phyloP scores from a whole-genome alignment of 2,329 filamentous ascomycete genomes.

The Plectosphaerella cucumerina region DNA sequence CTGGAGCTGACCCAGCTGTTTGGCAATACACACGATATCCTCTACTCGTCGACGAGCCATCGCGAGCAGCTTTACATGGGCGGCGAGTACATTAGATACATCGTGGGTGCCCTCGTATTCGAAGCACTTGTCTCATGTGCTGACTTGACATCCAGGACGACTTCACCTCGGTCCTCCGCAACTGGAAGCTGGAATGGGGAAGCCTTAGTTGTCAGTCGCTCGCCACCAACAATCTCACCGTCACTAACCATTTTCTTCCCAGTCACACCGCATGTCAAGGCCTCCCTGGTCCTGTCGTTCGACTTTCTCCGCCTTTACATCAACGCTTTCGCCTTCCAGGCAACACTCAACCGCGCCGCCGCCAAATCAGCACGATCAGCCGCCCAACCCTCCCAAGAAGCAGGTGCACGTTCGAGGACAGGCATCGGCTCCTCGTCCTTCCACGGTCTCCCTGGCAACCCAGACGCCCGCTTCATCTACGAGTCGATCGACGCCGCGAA shows the following conservation, averaged over 20 bases:
- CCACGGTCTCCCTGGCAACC: slow-evolving; percentile 52
- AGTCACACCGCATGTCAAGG: slow-evolving; percentile 62
- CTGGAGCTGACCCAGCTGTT: slow-evolving; percentile 69
- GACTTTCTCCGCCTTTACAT: slow-evolving; percentile 71
- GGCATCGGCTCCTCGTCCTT: slow-evolving; percentile 21
- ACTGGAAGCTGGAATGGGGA: slow-evolving; percentile 69
- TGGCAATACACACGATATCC: slow-evolving; percentile 68
- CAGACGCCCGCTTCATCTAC: slow-evolving; percentile 63
- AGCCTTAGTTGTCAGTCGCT: slow-evolving; percentile 52
- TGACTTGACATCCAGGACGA: slow-evolving; percentile 43
- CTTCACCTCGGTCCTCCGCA: slow-evolving; percentile 63
- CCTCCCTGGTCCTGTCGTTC: slow-evolving; percentile 64
- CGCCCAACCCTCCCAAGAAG: slow-evolving; percentile 26
- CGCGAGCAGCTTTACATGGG: slow-evolving; percentile 67
- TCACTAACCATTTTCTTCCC: neutral
- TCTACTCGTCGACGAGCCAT: slow-evolving; percentile 68
- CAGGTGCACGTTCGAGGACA: slow-evolving; percentile 18
- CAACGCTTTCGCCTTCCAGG: slow-evolving; percentile 73
- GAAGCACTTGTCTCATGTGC: no score
- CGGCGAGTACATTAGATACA: slow-evolving; percentile 70
- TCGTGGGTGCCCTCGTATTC: slow-evolving; percentile 28
- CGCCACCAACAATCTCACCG: neutral
- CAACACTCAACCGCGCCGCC: slow-evolving; percentile 52
- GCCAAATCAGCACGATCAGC: slow-evolving; percentile 26
- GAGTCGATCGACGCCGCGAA: slow-evolving; percentile 62